Evolutionary conservation across 2,329 filamentous ascomycete species (phyloP).

Genomic region (Arthrobotrys sphaeroides): DNA sequence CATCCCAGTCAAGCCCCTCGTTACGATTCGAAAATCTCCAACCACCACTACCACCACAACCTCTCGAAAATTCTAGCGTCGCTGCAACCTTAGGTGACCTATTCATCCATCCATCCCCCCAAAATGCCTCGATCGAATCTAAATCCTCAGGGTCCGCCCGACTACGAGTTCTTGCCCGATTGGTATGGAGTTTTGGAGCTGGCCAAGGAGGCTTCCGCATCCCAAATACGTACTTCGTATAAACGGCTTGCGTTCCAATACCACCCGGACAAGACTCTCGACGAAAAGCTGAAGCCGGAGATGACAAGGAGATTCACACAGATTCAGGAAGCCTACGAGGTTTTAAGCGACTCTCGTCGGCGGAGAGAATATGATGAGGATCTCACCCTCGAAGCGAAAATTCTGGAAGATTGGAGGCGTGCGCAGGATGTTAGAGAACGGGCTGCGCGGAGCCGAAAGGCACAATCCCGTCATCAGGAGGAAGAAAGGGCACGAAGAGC

Average conservation of each 20-base stretch:
- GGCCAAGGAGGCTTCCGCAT: slow-evolving; percentile 73
- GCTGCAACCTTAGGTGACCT: slow-evolving; percentile 4
- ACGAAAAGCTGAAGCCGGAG: slow-evolving; percentile 76
- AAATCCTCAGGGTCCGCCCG: slow-evolving; percentile 31
- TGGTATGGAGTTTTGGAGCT: slow-evolving; percentile 83
- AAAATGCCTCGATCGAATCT: slow-evolving; percentile 48
- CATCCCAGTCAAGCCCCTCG: slow-evolving; percentile 26
- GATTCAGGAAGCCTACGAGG: slow-evolving; percentile 91
- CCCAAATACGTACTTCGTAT: slow-evolving; percentile 80
- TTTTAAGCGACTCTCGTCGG: slow-evolving; percentile 79
- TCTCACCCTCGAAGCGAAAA: slow-evolving; percentile 60
- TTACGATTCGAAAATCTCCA: slow-evolving; percentile 17
- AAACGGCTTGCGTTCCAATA: slow-evolving; percentile 87
- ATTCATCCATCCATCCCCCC: not conserved
- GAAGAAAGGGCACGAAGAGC: slow-evolving; percentile 29
- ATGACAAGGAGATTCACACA: slow-evolving; percentile 90
- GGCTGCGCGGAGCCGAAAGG: slow-evolving; percentile 31
- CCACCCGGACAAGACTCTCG: slow-evolving; percentile 89
- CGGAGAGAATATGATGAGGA: slow-evolving; percentile 81
- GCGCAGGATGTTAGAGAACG: slow-evolving; percentile 33
- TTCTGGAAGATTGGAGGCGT: slow-evolving; percentile 35
- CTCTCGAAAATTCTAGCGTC: not conserved
- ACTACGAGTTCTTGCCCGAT: slow-evolving; percentile 64
- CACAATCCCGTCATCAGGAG: slow-evolving; percentile 31
- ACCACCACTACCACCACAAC: slow-evolving; percentile 34